Evolutionary conservation across 371 early-diverging fungal species (phyloP), one percentile per base, ranked within the genome.

Genomic region (Circinella minor): DNA sequence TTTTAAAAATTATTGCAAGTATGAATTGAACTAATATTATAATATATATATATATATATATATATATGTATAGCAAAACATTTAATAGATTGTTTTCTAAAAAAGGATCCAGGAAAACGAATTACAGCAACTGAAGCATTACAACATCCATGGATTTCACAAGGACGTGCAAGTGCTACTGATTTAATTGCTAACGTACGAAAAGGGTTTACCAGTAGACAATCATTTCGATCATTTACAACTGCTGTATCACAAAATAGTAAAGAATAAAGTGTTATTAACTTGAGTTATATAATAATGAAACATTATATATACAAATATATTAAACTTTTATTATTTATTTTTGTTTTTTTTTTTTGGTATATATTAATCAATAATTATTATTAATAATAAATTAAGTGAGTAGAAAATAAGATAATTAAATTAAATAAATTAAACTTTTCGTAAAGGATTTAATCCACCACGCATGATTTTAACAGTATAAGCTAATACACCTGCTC

Each of bases 91-190:
- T 76, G 84, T 18, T 71, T 93, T 47, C 78, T 96, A 61, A 90
- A 90, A 15, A 80, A 92, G 51, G 89, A 94, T 75, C 93, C 94
- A 20, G 74, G 81, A 39, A 73, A 79, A 39, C 84, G 96, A 15
- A 85, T 88, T 63, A 95, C 94, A 9, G 95, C 95, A 2, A 69
- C 79, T 10, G 75, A 91, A 67, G 95, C 95, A 0, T 77, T 95
- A 17, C 34, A 72, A n/a, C 94, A 94, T 76, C 90, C 92, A 38
- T 95, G 93, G 90, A 85, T 94, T 57, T 73, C 77, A 68, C 67
- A 82, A 47, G 74, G 72, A 36, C 71, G 73, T 20, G 57, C 72
- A 4, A 67, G 73, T 27, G 76, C 67, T 59, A 76, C 78, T 0
- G 81, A 81, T 63, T 49, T 79, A 20, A 60, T 66, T 27, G 66